phyloP scores from a whole-genome alignment of 768 basidiomycete genomes.

The Calocera viscosa region DNA sequence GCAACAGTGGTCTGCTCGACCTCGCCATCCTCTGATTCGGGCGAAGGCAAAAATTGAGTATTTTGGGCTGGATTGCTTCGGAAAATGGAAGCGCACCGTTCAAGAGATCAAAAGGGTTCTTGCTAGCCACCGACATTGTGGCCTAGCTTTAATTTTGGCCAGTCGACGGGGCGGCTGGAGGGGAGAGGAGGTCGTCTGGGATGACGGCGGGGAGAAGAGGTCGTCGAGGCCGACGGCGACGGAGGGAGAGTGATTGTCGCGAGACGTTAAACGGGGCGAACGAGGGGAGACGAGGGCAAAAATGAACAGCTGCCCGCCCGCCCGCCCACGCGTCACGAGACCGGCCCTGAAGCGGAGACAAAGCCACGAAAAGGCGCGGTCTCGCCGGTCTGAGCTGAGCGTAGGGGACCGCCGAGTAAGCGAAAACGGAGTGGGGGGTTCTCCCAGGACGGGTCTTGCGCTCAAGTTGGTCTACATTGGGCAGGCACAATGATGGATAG shows the following conservation, averaged over 20 bases:
- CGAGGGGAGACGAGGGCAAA: not conserved
- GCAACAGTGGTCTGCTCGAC: not conserved
- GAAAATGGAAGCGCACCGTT: conserved; percentile 41
- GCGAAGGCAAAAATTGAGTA: not conserved
- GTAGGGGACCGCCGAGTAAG: too few relatives aligned
- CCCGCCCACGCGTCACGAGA: not conserved
- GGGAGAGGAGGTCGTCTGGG: not conserved
- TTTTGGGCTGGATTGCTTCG: not conserved
- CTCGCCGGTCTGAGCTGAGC: not conserved
- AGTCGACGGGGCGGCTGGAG: not conserved
- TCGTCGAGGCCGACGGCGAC: not conserved
- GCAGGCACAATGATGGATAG: too few relatives aligned
- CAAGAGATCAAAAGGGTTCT: conserved; percentile 74
- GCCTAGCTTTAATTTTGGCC: conserved; percentile 24
- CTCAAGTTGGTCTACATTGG: too few relatives aligned
- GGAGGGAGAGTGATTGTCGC: not conserved
- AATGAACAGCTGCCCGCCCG: not conserved
- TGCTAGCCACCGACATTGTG: conserved; percentile 82
- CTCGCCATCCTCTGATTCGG: not conserved
- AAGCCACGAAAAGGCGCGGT: not conserved
- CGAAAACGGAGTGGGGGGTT: too few relatives aligned
- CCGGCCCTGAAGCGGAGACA: not conserved
- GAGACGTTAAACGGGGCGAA: not conserved
- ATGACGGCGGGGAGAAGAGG: not conserved
- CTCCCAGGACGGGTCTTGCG: too few relatives aligned